A percentile compares a stretch with the other conserved stretches of the same genome.
These are phyloP conservation scores for Talaromyces islandicus DNA, from an alignment of 2,329 filamentous ascomycete species.

Conservation along the genomic window DNA sequence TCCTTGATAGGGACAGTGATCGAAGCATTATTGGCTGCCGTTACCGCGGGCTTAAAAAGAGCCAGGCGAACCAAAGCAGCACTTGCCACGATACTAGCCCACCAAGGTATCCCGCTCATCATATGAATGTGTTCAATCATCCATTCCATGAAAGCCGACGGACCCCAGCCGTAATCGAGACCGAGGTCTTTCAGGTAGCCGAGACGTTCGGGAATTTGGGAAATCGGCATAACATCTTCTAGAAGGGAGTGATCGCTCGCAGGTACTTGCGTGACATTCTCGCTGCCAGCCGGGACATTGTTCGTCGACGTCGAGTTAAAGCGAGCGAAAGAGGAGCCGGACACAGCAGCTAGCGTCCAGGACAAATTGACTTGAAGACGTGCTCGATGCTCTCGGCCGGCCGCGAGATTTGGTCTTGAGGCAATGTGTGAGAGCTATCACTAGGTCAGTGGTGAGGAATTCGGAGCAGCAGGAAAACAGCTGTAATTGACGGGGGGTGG, in stretches of 20 bases:
- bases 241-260: constrained; percentile 12
- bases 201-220: constrained; percentile 62
- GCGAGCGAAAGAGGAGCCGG: constrained; percentile 23
- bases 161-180: constrained; percentile 80
- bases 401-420: constrained; percentile 17
- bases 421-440: constrained; percentile 31
- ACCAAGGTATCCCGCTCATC: constrained; percentile 72
- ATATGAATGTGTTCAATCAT: constrained; percentile 78
- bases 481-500: not conserved
- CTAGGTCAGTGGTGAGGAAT: constrained; percentile 13
- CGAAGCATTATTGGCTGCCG: constrained; percentile 56
- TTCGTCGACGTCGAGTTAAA: constrained; percentile 34
- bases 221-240: constrained; percentile 24
- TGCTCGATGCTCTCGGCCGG: constrained; percentile 9
- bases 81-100: constrained; percentile 62
- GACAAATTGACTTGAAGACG: constrained; percentile 4
- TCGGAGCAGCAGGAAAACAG: constrained; percentile 5
- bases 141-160: constrained; percentile 68
- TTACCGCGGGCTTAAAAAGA: constrained; percentile 61
- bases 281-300: constrained; percentile 8
- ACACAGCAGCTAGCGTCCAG: constrained; percentile 14
- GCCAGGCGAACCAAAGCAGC: constrained; percentile 59
- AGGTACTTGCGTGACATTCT: constrained; percentile 3
- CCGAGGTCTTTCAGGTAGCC: constrained; percentile 80
- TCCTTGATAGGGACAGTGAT: constrained; percentile 53